Percentiles rank a stretch among this genome's conserved stretches.
Conservation (phyloP, 2,329 filamentous ascomycete genomes). For the Pestalotiopsis sp. region DNA sequence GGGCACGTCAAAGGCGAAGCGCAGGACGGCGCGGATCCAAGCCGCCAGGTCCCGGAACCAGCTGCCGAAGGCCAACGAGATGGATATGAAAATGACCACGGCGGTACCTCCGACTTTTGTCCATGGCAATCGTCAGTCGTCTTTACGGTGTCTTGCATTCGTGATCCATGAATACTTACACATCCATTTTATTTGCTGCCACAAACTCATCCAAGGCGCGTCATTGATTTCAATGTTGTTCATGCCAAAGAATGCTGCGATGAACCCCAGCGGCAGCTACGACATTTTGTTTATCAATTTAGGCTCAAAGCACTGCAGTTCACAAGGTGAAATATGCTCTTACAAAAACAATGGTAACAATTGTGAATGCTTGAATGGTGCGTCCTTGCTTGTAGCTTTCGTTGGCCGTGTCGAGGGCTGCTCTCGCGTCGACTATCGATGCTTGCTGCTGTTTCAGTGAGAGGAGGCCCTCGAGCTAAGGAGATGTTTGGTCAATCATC, state of each 20-base stretch:
- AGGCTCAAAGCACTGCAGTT: neutral
- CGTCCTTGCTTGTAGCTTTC: slow-evolving; percentile 33
- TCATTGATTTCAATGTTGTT: slow-evolving; percentile 30
- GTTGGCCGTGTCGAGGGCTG: slow-evolving; percentile 30
- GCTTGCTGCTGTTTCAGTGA: slow-evolving; percentile 37
- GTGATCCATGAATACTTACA: slow-evolving; percentile 18
- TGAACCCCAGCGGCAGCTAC: slow-evolving; percentile 38
- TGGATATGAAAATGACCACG: slow-evolving; percentile 20
- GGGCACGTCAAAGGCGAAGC: neutral
- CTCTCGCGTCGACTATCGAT: slow-evolving; percentile 34
- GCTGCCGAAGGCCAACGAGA: slow-evolving; percentile 22
- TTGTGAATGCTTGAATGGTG: slow-evolving; percentile 35
- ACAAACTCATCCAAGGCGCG: slow-evolving; percentile 19
- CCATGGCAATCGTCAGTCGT: neutral
- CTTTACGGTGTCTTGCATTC: neutral
- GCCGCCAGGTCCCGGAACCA: slow-evolving; percentile 20
- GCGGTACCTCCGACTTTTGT: slow-evolving; percentile 20
- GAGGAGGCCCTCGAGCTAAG: slow-evolving; percentile 29
- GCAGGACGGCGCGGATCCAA: neutral
- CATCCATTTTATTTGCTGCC: slow-evolving; percentile 22
- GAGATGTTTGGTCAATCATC: neutral
- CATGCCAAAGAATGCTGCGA: slow-evolving; percentile 42
- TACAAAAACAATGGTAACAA: slow-evolving; percentile 38
- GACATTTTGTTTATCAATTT: neutral
- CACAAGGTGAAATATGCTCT: neutral